Base-by-base conservation (phyloP, 2,329 filamentous ascomycete species). In the Ceratocystis cubensis region DNA sequence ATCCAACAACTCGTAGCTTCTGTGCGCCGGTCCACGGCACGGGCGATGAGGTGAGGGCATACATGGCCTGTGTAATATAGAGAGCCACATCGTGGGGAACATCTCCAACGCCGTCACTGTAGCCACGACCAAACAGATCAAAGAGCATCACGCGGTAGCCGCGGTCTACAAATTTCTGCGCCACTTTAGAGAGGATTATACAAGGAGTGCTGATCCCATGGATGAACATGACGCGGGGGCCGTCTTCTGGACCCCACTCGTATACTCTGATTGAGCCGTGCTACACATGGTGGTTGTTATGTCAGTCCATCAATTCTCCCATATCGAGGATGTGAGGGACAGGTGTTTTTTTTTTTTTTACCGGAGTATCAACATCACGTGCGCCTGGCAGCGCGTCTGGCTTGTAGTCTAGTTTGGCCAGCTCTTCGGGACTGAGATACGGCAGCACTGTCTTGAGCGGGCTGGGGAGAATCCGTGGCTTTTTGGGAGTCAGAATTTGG, bases 161-260 rank as follows among this genome's bases (percentile, higher is more conserved):
- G 63, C 81, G 81, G 48, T 82, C 78, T 2, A 83, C 89, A 25
- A 95, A 79, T 22, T 79, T 80, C 71, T 85, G 79, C 33, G 89
- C 88, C 44, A 95, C 75, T 57, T 81, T 82, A 30, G 82, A 81
- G 17, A 94, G 78, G 1, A 88, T 86, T 71, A 92, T 82, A 74
- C 88, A 91, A 0, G 90, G 88, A 0, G 89, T 95, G 69, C 86
- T 90, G 73, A 95, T 93, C 57, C 91, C 91, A 73, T 95, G 91
- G 7, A 96, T 79, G 44, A 95, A 80, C 17, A 95, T 75, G 3
- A 94, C 85, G 71, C 88, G 92, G 59, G 82, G 80, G 6, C 91
- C 91, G 65, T 83, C 75, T 63, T 85, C 81, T 0, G 89, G 88
- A 1, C 91, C 91, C 76, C 88, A 95, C 77, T 95, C 91, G 73